These are phyloP conservation scores for Pyrenochaeta sp. DNA, from an alignment of 2,329 filamentous ascomycete genomes.

Conservation along the genomic window DNA sequence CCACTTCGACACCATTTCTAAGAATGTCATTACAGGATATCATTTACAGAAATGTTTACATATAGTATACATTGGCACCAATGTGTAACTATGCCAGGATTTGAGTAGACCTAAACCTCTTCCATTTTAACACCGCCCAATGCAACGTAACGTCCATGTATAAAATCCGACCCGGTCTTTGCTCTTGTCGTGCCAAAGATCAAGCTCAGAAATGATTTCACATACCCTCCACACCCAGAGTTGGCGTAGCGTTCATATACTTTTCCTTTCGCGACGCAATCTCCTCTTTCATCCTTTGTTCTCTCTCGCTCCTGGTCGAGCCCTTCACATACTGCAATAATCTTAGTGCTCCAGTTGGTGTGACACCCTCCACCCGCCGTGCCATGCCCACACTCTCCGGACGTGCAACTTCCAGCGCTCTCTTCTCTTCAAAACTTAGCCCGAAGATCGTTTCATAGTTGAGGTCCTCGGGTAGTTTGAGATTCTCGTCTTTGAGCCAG, in stretches of 20 bases:
- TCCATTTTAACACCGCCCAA: not conserved
- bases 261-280: slow-evolving; percentile 38
- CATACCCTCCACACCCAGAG: slow-evolving; percentile 15
- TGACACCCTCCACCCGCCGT: slow-evolving; percentile 81
- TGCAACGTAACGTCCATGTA: not conserved
- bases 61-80: no score
- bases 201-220: not conserved
- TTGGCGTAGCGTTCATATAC: slow-evolving; percentile 22
- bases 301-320: slow-evolving; percentile 33
- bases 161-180: no score
- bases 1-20: no score
- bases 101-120: no score
- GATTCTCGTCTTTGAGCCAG: slow-evolving; percentile 78
- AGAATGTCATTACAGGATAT: no score
- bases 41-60: no score
- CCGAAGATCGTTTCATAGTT: slow-evolving; percentile 79
- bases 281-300: slow-evolving; percentile 21
- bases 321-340: slow-evolving; percentile 70
- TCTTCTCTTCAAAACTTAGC: slow-evolving; percentile 80
- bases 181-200: no score
- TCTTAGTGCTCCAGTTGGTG: slow-evolving; percentile 59
- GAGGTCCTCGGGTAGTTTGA: slow-evolving; percentile 75
- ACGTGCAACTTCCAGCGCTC: slow-evolving; percentile 71
- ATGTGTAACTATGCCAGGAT: no score
- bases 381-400: slow-evolving; percentile 92